Conservation (phyloP, 1,284 basidiomycete species). For the Boletus calvinii region DNA sequence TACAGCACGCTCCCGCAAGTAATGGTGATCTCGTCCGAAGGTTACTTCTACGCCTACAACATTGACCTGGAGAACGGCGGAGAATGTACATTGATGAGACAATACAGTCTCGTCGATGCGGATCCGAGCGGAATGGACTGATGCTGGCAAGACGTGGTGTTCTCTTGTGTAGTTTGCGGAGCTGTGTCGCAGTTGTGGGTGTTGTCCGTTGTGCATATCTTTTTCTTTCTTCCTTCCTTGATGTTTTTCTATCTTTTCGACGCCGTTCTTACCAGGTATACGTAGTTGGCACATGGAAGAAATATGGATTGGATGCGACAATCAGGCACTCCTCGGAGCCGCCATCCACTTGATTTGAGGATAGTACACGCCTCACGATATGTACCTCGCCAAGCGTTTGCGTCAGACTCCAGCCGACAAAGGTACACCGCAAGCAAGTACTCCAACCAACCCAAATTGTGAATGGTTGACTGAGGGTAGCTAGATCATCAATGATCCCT, state of each 20-base stretch:
- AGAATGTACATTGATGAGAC: slow-evolving; percentile 93
- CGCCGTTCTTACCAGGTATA: slow-evolving; percentile 5
- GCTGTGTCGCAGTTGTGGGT: not conserved
- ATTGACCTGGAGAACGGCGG: slow-evolving; percentile 97
- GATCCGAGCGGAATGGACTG: slow-evolving; percentile 31
- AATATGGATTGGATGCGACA: not conserved
- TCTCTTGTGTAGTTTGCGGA: slow-evolving; percentile 1
- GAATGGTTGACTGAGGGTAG: no score
- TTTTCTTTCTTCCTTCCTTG: not conserved
- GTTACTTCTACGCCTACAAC: slow-evolving; percentile 93
- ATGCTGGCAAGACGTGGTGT: not conserved
- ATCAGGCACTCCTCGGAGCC: not conserved
- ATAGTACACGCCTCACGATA: no score
- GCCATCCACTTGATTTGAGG: not conserved
- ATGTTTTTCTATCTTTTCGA: not conserved
- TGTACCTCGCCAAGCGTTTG: no score
- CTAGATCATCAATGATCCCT: no score
- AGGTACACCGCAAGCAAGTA: no score
- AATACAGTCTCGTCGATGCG: slow-evolving; percentile 64
- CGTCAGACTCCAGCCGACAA: no score
- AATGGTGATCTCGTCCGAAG: slow-evolving; percentile 95
- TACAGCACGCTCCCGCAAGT: slow-evolving; percentile 89
- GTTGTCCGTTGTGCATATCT: not conserved
- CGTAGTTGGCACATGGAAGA: not conserved
- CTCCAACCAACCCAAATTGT: no score